Conservation (phyloP, 208 protist genomes). For the Wallacemonas sp. region DNA sequence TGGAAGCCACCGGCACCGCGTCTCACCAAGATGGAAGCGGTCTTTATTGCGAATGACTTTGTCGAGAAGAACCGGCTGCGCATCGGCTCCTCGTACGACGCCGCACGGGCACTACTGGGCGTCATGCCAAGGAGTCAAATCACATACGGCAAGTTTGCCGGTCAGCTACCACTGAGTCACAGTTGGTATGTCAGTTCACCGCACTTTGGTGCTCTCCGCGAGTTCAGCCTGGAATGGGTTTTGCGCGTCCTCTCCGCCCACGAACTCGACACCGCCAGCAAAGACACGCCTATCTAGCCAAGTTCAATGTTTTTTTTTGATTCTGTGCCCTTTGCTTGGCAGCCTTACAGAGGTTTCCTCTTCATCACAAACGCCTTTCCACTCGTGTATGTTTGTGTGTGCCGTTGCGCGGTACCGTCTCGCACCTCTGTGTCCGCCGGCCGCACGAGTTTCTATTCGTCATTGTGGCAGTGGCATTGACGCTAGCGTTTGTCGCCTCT, state of each 20-base stretch:
- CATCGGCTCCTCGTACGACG: slow-evolving; percentile 65
- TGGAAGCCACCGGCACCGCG: slow-evolving; percentile 51
- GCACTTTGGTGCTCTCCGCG: slow-evolving; percentile 81
- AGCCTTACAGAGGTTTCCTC: background rate
- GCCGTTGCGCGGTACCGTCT: too few relatives aligned
- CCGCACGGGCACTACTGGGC: slow-evolving; percentile 58
- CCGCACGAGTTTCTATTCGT: too few relatives aligned
- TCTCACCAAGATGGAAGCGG: slow-evolving; percentile 54
- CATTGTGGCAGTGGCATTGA: too few relatives aligned
- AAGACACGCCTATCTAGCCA: background rate
- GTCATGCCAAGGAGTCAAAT: slow-evolving; percentile 73
- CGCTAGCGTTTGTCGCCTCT: too few relatives aligned
- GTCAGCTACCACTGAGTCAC: slow-evolving; percentile 63
- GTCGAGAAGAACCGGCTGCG: slow-evolving; percentile 76
- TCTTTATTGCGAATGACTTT: slow-evolving; percentile 80
- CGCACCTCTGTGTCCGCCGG: too few relatives aligned
- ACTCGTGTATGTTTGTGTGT: too few relatives aligned
- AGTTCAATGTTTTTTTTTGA: background rate
- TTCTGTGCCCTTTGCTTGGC: background rate
- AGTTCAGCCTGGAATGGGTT: slow-evolving; percentile 83
- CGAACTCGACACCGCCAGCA: slow-evolving; percentile 20
- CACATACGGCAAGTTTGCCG: slow-evolving; percentile 71
- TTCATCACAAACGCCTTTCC: background rate
- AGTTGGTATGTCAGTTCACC: slow-evolving; percentile 85
- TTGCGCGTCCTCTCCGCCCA: slow-evolving; percentile 51